phyloP scores from a whole-genome alignment of 768 basidiomycete species.

The Tulasnella sp. region DNA sequence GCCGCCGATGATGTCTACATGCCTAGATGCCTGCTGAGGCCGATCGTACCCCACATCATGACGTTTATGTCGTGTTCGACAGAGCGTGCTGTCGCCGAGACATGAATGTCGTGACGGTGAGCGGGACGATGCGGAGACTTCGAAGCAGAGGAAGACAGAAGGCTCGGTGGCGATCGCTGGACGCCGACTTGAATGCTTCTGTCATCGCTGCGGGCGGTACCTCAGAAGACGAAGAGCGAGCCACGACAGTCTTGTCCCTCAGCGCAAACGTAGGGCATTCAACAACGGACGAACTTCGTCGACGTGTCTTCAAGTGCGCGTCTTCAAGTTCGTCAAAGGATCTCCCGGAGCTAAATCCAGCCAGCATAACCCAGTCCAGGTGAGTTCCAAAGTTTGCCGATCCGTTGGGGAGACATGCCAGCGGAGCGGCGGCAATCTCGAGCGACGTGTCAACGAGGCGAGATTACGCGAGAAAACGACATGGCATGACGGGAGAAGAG shows the following conservation, averaged over 20 bases:
- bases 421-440: neutral
- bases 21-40: neutral
- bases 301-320: neutral
- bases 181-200: neutral
- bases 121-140: neutral
- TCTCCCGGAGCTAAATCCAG: neutral
- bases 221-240: neutral
- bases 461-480: neutral
- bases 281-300: neutral
- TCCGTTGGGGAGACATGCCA: neutral
- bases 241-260: neutral
- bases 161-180: neutral
- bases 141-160: neutral
- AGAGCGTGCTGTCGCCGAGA: neutral
- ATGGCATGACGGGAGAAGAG: neutral
- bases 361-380: neutral
- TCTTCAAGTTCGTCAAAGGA: neutral
- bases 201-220: neutral
- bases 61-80: conserved; percentile 4
- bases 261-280: neutral
- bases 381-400: neutral
- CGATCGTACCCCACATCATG: neutral
- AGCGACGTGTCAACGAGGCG: neutral
- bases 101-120: neutral
- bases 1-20: neutral